Evolutionary conservation across 306 rosid genomes (phyloP).

Genomic region (Abrus precatorius): DNA sequence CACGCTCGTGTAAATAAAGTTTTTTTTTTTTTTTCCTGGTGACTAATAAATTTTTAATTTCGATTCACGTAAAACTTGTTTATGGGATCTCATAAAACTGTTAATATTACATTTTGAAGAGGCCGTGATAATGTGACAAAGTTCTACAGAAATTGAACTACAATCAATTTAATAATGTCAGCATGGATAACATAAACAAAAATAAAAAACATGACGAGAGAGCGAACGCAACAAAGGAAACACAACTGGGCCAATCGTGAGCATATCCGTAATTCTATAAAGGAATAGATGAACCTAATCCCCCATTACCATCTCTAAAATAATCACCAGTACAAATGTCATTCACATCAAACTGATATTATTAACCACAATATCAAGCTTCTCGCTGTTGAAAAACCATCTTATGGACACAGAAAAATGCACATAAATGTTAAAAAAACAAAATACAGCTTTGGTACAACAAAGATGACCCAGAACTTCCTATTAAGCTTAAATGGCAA

Average conservation of each 20-base stretch:
- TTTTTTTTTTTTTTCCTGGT: too few species aligned
- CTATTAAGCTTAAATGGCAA: slow-evolving; percentile 7
- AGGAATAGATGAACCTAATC: slow-evolving; percentile 21
- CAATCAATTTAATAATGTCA: neutral
- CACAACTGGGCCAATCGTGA: neutral
- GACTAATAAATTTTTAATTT: too few species aligned
- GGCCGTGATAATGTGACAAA: too few species aligned
- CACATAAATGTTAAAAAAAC: slow-evolving; percentile 28
- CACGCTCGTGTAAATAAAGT: neutral
- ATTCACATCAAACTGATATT: slow-evolving; percentile 44
- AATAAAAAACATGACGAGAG: neutral
- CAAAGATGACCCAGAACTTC: slow-evolving; percentile 39
- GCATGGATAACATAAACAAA: slow-evolving; percentile 4
- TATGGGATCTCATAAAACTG: too few species aligned
- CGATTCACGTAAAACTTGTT: too few species aligned
- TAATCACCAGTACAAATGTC: slow-evolving; percentile 28
- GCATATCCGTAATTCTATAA: neutral
- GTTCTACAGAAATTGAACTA: neutral
- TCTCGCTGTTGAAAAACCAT: slow-evolving; percentile 37
- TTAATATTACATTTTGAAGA: too few species aligned
- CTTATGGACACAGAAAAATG: slow-evolving; percentile 45
- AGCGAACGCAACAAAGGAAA: neutral
- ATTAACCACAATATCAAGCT: slow-evolving; percentile 35
- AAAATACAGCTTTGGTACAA: slow-evolving; percentile 38
- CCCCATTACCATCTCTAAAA: slow-evolving; percentile 20